Percentiles rank a stretch among this genome's conserved stretches.
Conservation (phyloP, 1,139 yeast genomes). For the Torulaspora pretoriensis region DNA sequence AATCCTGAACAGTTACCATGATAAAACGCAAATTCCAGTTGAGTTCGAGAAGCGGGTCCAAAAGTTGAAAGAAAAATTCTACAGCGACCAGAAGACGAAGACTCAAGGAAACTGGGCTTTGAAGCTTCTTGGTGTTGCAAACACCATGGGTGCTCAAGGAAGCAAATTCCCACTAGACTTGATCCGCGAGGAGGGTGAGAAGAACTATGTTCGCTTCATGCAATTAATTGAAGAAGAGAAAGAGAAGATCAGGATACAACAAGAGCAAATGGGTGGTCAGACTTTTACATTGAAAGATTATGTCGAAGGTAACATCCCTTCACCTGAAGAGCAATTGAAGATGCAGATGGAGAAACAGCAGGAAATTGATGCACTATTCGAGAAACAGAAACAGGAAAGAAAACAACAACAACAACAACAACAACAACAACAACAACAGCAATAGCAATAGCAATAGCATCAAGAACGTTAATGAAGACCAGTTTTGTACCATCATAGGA, state of each 20-base stretch:
- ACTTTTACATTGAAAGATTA: conserved; percentile 76
- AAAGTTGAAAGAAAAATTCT: conserved; percentile 65
- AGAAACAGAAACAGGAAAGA: conserved; percentile 28
- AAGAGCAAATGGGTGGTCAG: conserved; percentile 76
- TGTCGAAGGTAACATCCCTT: conserved; percentile 79
- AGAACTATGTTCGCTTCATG: conserved; percentile 80
- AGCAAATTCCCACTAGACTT: conserved; percentile 88
- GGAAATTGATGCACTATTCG: conserved; percentile 40
- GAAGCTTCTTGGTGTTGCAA: conserved; percentile 58
- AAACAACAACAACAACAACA: conserved; percentile 29
- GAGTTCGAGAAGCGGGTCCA: conserved; percentile 80
- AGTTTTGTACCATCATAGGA: neutral
- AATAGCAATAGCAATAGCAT: conserved; percentile 4
- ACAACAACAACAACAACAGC: too few relatives aligned
- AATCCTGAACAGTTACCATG: conserved; percentile 66
- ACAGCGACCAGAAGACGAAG: conserved; percentile 58
- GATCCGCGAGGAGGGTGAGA: conserved; percentile 89
- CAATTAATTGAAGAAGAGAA: conserved; percentile 84
- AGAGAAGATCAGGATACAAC: conserved; percentile 74
- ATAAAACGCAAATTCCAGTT: conserved; percentile 55
- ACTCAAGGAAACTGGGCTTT: conserved; percentile 52
- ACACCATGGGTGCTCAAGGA: conserved; percentile 46
- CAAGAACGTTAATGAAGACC: too few relatives aligned
- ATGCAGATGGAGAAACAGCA: conserved; percentile 49
- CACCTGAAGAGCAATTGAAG: conserved; percentile 79